These are phyloP conservation scores for Metschnikowia lunata DNA, from an alignment of 805 yeast genomes.

Conservation along the genomic window DNA sequence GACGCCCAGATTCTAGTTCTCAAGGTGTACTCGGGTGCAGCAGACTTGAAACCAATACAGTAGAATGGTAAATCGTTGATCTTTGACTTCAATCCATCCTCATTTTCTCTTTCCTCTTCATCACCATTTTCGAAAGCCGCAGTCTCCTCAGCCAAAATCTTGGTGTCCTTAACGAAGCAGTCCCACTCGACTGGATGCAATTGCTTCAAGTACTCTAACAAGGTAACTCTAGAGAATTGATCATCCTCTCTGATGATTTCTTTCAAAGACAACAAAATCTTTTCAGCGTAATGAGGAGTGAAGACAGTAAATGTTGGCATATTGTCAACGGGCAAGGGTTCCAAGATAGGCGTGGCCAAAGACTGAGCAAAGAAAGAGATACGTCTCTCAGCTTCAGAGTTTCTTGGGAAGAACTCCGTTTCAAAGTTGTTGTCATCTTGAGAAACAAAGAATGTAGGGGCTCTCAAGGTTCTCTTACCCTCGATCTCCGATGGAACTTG, in stretches of 20 bases:
- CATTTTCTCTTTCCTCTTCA: constrained; percentile 40
- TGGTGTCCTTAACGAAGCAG: constrained; percentile 54
- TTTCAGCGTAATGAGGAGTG: constrained; percentile 84
- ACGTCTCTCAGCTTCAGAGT: constrained; percentile 99
- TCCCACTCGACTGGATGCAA: constrained; percentile 55
- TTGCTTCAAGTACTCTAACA: constrained; percentile 53
- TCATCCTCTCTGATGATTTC: constrained; percentile 77
- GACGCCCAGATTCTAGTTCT: constrained; percentile 48
- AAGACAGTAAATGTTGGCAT: constrained; percentile 98
- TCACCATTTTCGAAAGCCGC: constrained; percentile 68
- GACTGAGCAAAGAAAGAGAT: constrained; percentile 99
- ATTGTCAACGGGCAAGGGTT: constrained; percentile 97
- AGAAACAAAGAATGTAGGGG: constrained; percentile 97
- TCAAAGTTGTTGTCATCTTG: constrained; percentile 95
- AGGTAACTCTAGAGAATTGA: constrained; percentile 52
- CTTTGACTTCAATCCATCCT: constrained; percentile 71
- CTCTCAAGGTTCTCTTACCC: constrained; percentile 97
- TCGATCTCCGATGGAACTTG: constrained; percentile 98
- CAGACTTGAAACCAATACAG: constrained; percentile 45
- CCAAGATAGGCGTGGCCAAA: constrained; percentile 96
- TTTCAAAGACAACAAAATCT: constrained; percentile 66
- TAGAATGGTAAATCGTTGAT: constrained; percentile 53
- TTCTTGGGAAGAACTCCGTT: constrained; percentile 94
- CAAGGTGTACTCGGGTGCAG: constrained; percentile 45
- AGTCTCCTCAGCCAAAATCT: constrained; percentile 55